Evolutionary conservation across 2,329 filamentous ascomycete species (phyloP), one percentile per base, ranked within the genome.

Genomic region (Talaromyces piceae): DNA sequence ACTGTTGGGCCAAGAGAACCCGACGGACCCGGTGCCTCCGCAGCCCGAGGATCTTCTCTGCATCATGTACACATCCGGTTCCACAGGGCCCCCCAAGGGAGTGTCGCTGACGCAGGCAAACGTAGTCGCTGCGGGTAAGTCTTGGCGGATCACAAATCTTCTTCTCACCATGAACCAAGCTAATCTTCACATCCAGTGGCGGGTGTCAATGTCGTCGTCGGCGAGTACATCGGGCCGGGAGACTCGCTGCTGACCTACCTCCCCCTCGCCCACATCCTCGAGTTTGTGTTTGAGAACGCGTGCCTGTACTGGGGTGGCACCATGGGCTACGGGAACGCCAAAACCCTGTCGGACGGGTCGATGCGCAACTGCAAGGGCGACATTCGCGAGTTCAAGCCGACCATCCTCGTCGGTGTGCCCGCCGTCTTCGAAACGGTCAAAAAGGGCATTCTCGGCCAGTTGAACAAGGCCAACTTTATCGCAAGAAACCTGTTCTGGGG

Each of bases 361-460:
- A 86, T 95, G 71, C 84, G 85, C 58, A 93, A 97, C 70, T 96
- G 88, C 74, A 82, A 84, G 59, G 91, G 93, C 60, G 93, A 98
- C 62, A 95, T 98, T 72, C 86, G 87, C 54, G 91, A 96, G 64
- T 86, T 97, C 66, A 81, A 80, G 60, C 93, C 93, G 1, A 94
- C 90, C 2, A 80, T 96, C 65, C 80, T 98, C 66, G 87, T 96
- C 33, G 93, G 93, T 67, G 93, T 98, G 3, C 93, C 93, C 1
- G 91, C 94, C 53, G 86, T 98, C 27, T 98, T 91, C 91, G 93
- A 98, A 73, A 91, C 88, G 1, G 86, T 98, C 62, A 91, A 90
- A 77, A 98, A 98, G 77, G 93, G 93, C 50, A 87, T 98, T 62
- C 76, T 91, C 57, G 73, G 76, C 61, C 89, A 90, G 70, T 84